Base-by-base conservation (phyloP, 345 rosid genomes). In the Populus davidiana region DNA sequence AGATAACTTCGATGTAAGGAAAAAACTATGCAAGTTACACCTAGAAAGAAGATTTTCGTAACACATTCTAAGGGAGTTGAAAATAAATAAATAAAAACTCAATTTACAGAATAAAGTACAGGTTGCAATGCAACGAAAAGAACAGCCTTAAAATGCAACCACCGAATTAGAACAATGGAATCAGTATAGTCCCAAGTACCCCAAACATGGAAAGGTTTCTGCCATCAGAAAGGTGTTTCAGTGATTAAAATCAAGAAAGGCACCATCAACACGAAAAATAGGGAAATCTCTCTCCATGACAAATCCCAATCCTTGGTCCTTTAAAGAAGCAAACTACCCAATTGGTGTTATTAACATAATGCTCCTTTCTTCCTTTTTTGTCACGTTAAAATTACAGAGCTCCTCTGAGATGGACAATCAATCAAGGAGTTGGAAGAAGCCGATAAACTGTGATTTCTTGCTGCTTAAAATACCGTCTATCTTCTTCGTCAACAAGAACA, bases 401-500 rank as follows among this genome's bases (percentile, higher is more conserved):
- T 11, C 43, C 64, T 41, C 69, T 8, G 8, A 52, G 23, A 52
- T 52, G 59, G 35, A 41, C 23, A 62, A 43, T 54, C 67, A 18
- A 71, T 81, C 83, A 90, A 13, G 93, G 84, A 39, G 73, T 76
- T 78, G 91, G 98, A 81, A 88, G 87, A 83, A 91, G 87, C 96
- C 97, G 84, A 85, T 86, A 95, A 63, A 95, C 83, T 21, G 97
- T 92, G 65, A 95, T 88, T 81, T 95, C 99, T 78, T 95, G 98
- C 86, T 95, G 98, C 88, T 92, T 95, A 80, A 95, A 95, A 78
- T 93, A 95, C 67, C 98, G 88, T 52, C 98, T 90, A 77, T 93
- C 99, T 86, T 95, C 99, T 86, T 95, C 99, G 75, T 93, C 98
- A 0, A 95, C 94, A 72, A 94, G 87, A 66, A 94, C 98, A 64